Evolutionary conservation across 176 grass and related monocot genomes (phyloP), one percentile per base, ranked within the genome.

Genomic region (Bolboschoenus planiculmis): DNA sequence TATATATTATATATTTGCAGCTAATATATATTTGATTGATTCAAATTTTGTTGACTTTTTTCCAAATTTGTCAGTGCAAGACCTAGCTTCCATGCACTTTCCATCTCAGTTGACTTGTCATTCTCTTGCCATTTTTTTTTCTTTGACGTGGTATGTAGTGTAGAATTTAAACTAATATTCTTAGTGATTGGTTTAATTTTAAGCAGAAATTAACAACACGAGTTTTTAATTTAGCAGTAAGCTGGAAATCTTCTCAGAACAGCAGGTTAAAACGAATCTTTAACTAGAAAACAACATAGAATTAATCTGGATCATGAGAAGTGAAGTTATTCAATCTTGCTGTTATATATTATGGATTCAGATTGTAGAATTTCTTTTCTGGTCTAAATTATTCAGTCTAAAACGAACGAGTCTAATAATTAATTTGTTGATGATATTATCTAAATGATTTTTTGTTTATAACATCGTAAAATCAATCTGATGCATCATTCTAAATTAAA

Each of bases 11-110:
- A n/a, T n/a, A n/a, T n/a, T n/a, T 68, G 64, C 64, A 36, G 7
- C 30, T 39, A n/a, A 37, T 39, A 36, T 67, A 53, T 53, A 53
- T 50, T 8, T 47, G 43, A 2, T 74, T 47, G 21, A 74, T 15
- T 75, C 50, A 30, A 27, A 75, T 30, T 75, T 48, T 14, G 10
- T 75, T 67, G 63, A 67, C 23, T 50, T 75, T 30, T 75, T 50
- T 75, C 24, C 51, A 18, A 76, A 18, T 51, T 30, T 31, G 23
- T 48, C 43, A 73, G 42, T 29, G 11, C 37, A 46, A 46, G 40
- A 44, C n/a, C 40, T n/a, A n/a, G n/a, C n/a, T 73, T 73, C 68
- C 68, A 73, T 47, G 68, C 21, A 73, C n/a, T 73, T 73, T 73
- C 68, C 68, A 47, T 73, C 24, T 27, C 68, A 73, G 39, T 73